Evolutionary conservation across 2,329 filamentous ascomycete genomes (phyloP), one percentile per base, ranked within the genome.

Genomic region (Fusarium coicis): DNA sequence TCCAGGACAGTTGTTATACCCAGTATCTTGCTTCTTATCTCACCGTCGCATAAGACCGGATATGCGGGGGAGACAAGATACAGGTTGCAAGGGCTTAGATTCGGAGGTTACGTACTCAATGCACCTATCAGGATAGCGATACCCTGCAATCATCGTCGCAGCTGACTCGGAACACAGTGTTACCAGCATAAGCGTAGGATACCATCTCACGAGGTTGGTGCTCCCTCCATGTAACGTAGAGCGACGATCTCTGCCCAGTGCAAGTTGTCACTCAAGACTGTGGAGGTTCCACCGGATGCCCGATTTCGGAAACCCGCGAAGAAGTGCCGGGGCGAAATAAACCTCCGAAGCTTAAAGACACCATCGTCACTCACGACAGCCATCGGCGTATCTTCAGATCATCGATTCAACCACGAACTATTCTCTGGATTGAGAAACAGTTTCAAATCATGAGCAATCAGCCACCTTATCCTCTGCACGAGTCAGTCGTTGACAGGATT

Each of bases 391-490:
- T n/a, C 8, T 3, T 10, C 1, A 12, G 1, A 8, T 32, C 4
- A 9, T 4, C 10, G 9, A 12, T 16, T 15, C 23, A 19, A 5
- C 7, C 1, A 12, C 10, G 2, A 26, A 28, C 28, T 12, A 4
- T 15, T n/a, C n/a, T n/a, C n/a, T n/a, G n/a, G n/a, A n/a, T n/a
- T n/a, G n/a, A n/a, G n/a, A n/a, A n/a, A n/a, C n/a, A n/a, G n/a
- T n/a, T n/a, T n/a, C n/a, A n/a, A n/a, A n/a, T n/a, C n/a, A n/a
- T n/a, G 58, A 49, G 16, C 18, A 40, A 34, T 11, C 30, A 69
- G 26, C 65, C 66, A 6, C 58, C 66, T 12, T 69, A 69, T 19
- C 58, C 52, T 0, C 40, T 64, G 5, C 58, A 69, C 19, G 32
- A 69, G 7, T 69, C 58, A 21, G 52, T 49, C 16, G 1, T 49